Evolutionary conservation across 2,329 filamentous ascomycete genomes (phyloP).

Genomic region (Hypoxylon sp.): DNA sequence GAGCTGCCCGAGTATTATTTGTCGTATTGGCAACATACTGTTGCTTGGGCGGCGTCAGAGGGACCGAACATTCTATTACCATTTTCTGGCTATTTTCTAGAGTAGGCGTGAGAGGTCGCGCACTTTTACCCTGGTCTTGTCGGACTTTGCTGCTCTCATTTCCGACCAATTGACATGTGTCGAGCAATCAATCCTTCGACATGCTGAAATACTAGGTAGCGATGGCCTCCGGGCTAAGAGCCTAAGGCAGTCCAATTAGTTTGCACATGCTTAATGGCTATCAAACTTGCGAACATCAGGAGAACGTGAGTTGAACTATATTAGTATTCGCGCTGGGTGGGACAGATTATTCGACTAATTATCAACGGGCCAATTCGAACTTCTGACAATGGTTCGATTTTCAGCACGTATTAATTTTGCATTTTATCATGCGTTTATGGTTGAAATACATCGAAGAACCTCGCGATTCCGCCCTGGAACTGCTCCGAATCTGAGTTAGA

Average conservation of each 20-base stretch:
- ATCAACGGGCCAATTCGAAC: background rate
- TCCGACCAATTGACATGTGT: background rate
- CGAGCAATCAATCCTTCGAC: background rate
- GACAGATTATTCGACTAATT: background rate
- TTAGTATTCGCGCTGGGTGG: background rate
- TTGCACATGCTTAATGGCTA: background rate
- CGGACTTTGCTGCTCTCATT: background rate
- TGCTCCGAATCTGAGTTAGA: conserved; percentile 18
- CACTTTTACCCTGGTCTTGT: background rate
- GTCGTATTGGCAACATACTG: conserved; percentile 52
- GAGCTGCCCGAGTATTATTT: conserved; percentile 75
- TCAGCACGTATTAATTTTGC: background rate
- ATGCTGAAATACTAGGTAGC: background rate
- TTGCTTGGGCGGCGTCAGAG: conserved; percentile 90
- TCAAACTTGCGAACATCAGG: background rate
- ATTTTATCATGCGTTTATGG: background rate
- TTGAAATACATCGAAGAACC: background rate
- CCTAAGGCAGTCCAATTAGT: background rate
- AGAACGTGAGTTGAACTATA: background rate
- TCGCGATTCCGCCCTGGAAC: conserved; percentile 9
- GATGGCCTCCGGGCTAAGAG: background rate
- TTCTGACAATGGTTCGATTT: background rate
- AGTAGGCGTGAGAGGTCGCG: background rate
- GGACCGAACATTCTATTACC: conserved; percentile 70
- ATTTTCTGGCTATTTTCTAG: background rate